Evolutionary conservation across 495 filamentous ascomycete species (phyloP).

Genomic region (Rostrohypoxylon terebratum): DNA sequence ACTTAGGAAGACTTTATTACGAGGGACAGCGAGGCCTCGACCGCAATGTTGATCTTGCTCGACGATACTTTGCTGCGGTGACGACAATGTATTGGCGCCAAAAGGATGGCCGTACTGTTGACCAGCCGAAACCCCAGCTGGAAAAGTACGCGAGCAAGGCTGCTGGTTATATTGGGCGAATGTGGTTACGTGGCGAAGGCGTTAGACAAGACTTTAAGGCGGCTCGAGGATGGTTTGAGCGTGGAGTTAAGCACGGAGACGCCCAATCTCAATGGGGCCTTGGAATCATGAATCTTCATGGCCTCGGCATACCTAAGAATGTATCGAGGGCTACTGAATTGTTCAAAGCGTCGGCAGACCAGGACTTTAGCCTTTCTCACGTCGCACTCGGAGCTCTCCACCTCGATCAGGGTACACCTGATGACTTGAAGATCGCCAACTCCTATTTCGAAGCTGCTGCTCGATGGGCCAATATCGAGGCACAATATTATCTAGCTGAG

Average conservation of each 20-base stretch:
- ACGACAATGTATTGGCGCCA: slow-evolving; percentile 85
- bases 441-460: slow-evolving; percentile 94
- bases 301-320: slow-evolving; percentile 82
- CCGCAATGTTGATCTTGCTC: slow-evolving; percentile 77
- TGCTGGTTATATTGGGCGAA: slow-evolving; percentile 90
- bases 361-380: slow-evolving; percentile 85
- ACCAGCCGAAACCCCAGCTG: slow-evolving; percentile 64
- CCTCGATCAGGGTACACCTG: slow-evolving; percentile 86
- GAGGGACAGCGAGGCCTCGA: slow-evolving; percentile 83
- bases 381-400: slow-evolving; percentile 87
- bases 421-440: slow-evolving; percentile 72
- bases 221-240: slow-evolving; percentile 87
- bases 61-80: slow-evolving; percentile 84
- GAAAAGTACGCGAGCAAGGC: slow-evolving; percentile 90
- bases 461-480: slow-evolving; percentile 88
- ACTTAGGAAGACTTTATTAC: slow-evolving; percentile 87
- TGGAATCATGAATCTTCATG: slow-evolving; percentile 88
- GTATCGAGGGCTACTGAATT: slow-evolving; percentile 77
- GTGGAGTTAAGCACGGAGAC: slow-evolving; percentile 83
- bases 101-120: slow-evolving; percentile 62
- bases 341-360: slow-evolving; percentile 84
- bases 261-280: slow-evolving; percentile 86
- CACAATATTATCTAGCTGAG: slow-evolving; percentile 95
- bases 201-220: slow-evolving; percentile 80
- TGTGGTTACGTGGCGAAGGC: slow-evolving; percentile 94